Evolutionary conservation across 148 eudicot genomes (phyloP).

Genomic region (Polygonum aviculare): DNA sequence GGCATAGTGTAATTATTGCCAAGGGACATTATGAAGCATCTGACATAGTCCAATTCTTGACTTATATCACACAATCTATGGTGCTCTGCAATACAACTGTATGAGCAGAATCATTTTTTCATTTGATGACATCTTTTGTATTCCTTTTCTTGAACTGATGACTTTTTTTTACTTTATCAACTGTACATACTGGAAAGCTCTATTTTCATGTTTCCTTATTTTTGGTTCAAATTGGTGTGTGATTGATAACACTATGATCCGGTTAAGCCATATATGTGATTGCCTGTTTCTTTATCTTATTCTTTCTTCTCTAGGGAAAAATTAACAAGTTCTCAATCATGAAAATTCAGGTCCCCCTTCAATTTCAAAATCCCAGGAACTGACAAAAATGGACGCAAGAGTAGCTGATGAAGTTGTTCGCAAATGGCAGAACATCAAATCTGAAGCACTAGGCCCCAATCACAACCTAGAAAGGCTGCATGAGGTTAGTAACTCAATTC

Average conservation of each 20-base stretch:
- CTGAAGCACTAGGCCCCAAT: conserved; percentile 78
- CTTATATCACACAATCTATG: background rate
- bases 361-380: conserved; percentile 26
- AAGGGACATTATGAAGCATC: background rate
- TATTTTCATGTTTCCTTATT: background rate
- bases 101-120: background rate
- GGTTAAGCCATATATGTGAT: background rate
- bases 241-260: background rate
- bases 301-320: background rate
- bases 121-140: background rate
- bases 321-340: background rate
- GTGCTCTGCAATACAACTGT: background rate
- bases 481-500: conserved; percentile 41
- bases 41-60: background rate
- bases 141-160: background rate
- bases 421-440: conserved; percentile 79
- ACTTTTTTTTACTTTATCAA: background rate
- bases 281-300: background rate
- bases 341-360: background rate
- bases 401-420: conserved; percentile 74
- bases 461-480: conserved; percentile 67
- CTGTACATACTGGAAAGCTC: background rate
- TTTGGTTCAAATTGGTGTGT: background rate
- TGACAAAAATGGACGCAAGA: conserved; percentile 87
- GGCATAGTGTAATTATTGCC: background rate